Conservation (phyloP, 768 basidiomycete species). For the Panaeolus papilionaceus region DNA sequence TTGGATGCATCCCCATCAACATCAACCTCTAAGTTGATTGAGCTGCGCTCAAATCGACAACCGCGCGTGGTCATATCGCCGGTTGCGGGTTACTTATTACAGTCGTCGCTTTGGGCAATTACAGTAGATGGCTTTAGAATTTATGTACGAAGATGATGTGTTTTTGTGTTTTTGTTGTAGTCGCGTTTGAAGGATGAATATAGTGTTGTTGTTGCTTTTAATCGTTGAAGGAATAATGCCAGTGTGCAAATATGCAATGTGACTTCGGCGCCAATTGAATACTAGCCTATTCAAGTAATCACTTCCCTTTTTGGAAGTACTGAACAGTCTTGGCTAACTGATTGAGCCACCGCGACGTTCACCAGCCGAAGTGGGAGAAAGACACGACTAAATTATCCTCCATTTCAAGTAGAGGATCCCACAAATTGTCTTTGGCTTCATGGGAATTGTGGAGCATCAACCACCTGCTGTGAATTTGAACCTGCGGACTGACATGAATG, state of each 20-base stretch:
- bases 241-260: not conserved
- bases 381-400: not conserved
- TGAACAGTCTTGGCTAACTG: too few species aligned
- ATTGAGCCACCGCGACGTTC: too few species aligned
- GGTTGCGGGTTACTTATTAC: not conserved
- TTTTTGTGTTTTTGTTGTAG: not conserved
- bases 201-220: constrained; percentile 5
- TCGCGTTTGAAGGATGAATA: not conserved
- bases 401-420: not conserved
- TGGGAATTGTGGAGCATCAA: constrained; percentile 3
- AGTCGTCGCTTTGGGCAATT: not conserved
- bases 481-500: not conserved
- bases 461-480: not conserved
- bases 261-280: not conserved
- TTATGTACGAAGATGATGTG: not conserved
- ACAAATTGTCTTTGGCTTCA: not conserved
- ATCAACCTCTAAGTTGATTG: constrained; percentile 29
- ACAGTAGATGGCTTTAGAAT: constrained; percentile 1
- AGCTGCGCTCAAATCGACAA: not conserved
- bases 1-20: constrained; percentile 34
- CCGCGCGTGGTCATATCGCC: constrained; percentile 5
- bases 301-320: not conserved
- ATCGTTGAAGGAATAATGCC: not conserved
- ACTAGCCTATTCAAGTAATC: not conserved
- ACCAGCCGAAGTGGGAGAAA: not conserved